These are phyloP conservation scores for Cryptosporidium sp. DNA, from an alignment of 169 alveolate genomes.

Conservation along the genomic window DNA sequence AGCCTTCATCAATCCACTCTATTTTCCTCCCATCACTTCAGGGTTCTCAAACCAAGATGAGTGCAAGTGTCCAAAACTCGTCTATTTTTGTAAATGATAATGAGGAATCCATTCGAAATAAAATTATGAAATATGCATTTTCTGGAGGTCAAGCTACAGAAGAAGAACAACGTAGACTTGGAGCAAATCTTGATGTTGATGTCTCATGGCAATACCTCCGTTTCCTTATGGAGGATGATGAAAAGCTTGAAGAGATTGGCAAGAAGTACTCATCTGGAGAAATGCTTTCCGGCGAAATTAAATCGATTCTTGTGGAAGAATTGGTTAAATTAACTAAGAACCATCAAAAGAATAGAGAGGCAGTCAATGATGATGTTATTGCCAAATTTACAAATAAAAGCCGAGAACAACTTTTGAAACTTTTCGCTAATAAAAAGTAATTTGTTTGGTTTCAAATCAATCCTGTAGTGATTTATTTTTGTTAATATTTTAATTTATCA, in stretches of 20 bases:
- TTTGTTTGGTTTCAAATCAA: not conserved
- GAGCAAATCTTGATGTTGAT: slow-evolving; percentile 96
- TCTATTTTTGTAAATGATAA: slow-evolving; percentile 96
- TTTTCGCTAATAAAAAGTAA: not conserved
- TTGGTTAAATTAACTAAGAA: slow-evolving; percentile 78
- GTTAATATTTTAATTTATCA: not conserved
- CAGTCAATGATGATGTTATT: slow-evolving; percentile 7
- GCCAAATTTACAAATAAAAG: slow-evolving; percentile 30
- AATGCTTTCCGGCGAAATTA: slow-evolving; percentile 96
- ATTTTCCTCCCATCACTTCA: slow-evolving; percentile 98
- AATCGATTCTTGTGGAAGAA: slow-evolving; percentile 89
- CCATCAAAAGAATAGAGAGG: slow-evolving; percentile 42
- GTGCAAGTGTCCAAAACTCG: slow-evolving; percentile 85
- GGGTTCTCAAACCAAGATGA: slow-evolving; percentile 92
- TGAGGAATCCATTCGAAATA: slow-evolving; percentile 91
- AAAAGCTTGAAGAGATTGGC: slow-evolving; percentile 92
- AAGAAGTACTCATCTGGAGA: slow-evolving; percentile 94
- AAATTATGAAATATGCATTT: slow-evolving; percentile 96
- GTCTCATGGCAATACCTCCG: slow-evolving; percentile 96
- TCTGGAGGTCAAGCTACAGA: slow-evolving; percentile 96
- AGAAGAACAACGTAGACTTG: slow-evolving; percentile 93
- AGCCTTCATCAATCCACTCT: slow-evolving; percentile 94
- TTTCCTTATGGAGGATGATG: slow-evolving; percentile 94
- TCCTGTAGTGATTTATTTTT: not conserved
- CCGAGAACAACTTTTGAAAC: slow-evolving; percentile 26